Base-by-base conservation (phyloP, 2,329 filamentous ascomycete species). In the Pseudogymnoascus sp. region DNA sequence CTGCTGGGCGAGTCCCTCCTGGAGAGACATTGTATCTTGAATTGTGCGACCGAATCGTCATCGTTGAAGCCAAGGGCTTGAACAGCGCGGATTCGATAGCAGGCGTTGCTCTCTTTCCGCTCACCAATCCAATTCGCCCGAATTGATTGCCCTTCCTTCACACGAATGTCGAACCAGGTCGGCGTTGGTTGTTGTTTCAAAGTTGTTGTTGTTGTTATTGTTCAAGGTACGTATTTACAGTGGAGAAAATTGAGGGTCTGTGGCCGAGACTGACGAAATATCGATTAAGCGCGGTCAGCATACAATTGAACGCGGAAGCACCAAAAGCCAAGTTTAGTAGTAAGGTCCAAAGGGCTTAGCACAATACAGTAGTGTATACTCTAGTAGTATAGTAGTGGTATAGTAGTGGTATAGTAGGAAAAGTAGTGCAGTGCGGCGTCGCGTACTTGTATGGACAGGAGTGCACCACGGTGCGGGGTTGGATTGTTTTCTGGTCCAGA, bases 1-100 rank as follows among this genome's bases (percentile, higher is more conserved):
- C 75, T 64, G 78, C 77, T 35, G 81, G 77, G 66, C 82, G 78
- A 60, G 77, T 21, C 25, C 59, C 59, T 60, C 59, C 59, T 40
- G 35, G n/a, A 33, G 50, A 33, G 50, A 35, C 50, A 56, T 56
- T 56, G 50, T 56, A 56, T 56, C 50, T 21, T 56, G 50, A 4
- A 33, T 56, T 56, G 28, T 56, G 50, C 5, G 50, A 8, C 50
- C 28, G 50, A 56, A 33, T 33, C 50, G 28, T 56, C 50, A 33
- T 56, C 50, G 50, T 33, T 28, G 50, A 56, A 33, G 50, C 50
- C 28, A 56, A 3, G 11, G 11, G 50, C 50, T 56, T 56, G 28
- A 56, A 35, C 10, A 35, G 28, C 50, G 28, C 33, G 50, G 10
- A n/a, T 16, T 33, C 28, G 28, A 33, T 56, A 35, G 16, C 50